These are phyloP conservation scores for Coffea humblotiana DNA, from an alignment of 305 asterid species.

Conservation along the genomic window DNA sequence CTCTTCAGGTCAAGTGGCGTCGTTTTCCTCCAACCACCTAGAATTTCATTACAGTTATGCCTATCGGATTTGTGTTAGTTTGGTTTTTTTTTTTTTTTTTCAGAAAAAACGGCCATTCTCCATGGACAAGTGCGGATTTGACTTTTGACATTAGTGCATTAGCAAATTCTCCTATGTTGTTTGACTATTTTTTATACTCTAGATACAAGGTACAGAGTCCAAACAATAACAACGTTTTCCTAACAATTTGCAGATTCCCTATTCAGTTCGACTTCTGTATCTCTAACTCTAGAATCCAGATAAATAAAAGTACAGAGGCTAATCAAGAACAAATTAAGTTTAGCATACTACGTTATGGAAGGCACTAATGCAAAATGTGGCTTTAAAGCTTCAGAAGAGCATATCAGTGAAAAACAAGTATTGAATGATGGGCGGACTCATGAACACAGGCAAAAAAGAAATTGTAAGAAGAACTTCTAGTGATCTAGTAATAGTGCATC, in stretches of 20 bases:
- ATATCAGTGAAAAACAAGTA: no score
- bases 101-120: background rate
- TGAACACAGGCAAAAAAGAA: no score
- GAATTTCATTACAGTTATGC: background rate
- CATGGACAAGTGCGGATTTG: background rate
- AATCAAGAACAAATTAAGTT: background rate
- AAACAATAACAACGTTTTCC: background rate
- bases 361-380: background rate
- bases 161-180: background rate
- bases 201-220: background rate
- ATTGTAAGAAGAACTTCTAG: no score
- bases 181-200: background rate
- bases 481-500: no score
- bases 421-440: no score
- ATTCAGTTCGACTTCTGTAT: conserved; percentile 1
- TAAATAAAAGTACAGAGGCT: background rate
- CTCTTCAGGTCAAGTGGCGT: background rate
- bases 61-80: background rate
- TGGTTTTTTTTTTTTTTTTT: background rate
- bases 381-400: no score
- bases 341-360: background rate
- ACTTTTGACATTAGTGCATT: conserved; percentile 7
- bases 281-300: background rate
- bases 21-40: conserved; percentile 10
- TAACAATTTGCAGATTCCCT: background rate